phyloP scores from a whole-genome alignment of 1,284 basidiomycete genomes.

The Ganoderma multipileum region DNA sequence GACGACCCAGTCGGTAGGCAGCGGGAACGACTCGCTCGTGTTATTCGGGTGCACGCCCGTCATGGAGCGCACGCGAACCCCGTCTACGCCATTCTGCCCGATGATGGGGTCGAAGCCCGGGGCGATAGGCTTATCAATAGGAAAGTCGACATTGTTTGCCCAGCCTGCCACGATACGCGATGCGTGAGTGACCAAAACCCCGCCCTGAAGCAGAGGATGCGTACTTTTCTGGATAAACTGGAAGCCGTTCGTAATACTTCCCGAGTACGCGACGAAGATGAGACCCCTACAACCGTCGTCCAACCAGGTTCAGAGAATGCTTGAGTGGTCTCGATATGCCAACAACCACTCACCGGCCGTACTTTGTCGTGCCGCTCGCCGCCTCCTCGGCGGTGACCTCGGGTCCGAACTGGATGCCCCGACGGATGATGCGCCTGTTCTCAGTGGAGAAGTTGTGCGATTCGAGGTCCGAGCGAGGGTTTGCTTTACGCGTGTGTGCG shows the following conservation, averaged over 20 bases:
- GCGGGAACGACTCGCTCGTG: slow-evolving; percentile 33
- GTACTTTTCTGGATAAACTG: slow-evolving; percentile 51
- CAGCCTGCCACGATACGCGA: slow-evolving; percentile 31
- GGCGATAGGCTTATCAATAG: slow-evolving; percentile 25
- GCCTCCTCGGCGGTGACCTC: slow-evolving; percentile 49
- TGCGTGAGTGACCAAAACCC: not conserved
- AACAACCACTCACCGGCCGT: slow-evolving; percentile 40
- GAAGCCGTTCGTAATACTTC: slow-evolving; percentile 53
- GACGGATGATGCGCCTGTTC: slow-evolving; percentile 40
- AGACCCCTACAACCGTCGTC: slow-evolving; percentile 42
- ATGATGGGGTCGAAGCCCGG: slow-evolving; percentile 49
- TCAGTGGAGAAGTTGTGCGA: slow-evolving; percentile 13
- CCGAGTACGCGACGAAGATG: slow-evolving; percentile 58
- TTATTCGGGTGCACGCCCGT: slow-evolving; percentile 49
- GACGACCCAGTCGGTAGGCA: slow-evolving; percentile 41
- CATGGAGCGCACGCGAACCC: slow-evolving; percentile 39
- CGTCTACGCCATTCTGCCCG: slow-evolving; percentile 43
- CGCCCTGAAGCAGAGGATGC: slow-evolving; percentile 3
- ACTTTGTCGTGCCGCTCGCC: slow-evolving; percentile 42
- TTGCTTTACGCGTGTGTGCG: slow-evolving; percentile 62
- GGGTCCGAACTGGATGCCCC: slow-evolving; percentile 49
- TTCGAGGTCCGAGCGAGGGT: too few species aligned
- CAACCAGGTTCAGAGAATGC: not conserved
- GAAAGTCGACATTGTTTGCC: slow-evolving; percentile 41
- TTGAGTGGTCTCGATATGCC: not conserved